Base-by-base conservation (phyloP, 169 alveolate species). In the Babesia divergens region DNA sequence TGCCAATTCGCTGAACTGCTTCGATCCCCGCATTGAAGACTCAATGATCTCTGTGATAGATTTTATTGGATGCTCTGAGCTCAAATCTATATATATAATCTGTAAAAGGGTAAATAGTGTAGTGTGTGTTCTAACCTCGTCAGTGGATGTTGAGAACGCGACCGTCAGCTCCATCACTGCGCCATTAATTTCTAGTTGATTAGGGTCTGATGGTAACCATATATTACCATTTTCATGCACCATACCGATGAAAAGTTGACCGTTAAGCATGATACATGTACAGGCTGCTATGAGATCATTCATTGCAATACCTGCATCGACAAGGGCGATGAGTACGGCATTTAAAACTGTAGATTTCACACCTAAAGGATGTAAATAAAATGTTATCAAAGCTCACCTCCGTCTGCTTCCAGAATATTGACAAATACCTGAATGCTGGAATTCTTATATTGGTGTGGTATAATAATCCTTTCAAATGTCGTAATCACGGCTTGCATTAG, bases 251-350 rank as follows among this genome's bases (percentile, higher is more conserved):
- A 77, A 38, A 2, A 77, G 52, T 3, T 37, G 29, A 22, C 75
- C 69, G 64, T 88, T 86, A 42, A 88, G 77, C 70, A 56, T 66
- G 40, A 67, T 37, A 22, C 77, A 89, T 7, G 93, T 75, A 32
- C 89, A 72, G 59, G 93, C 80, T 55, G 83, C 76, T 42, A 84
- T 59, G 51, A 88, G 72, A 47, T 84, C 86, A 74, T 58, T 88
- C 68, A 88, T 66, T 5, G 93, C 89, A 20, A 88, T 82, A 26
- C 93, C 93, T 32, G 93, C 93, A 66, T 88, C 91, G 13, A 88
- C 70, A 50, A 88, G 84, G 44, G 93, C 93, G 32, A 88, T 43
- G 37, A 79, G 64, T 37, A 84, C 86, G 20, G 91, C 80, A 47
- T 88, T 88, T 28, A 88, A 54, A 31, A 84, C 90, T 26, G 93